Conservation (phyloP, 768 basidiomycete species). For the Xerocomellus chrysenteron region DNA sequence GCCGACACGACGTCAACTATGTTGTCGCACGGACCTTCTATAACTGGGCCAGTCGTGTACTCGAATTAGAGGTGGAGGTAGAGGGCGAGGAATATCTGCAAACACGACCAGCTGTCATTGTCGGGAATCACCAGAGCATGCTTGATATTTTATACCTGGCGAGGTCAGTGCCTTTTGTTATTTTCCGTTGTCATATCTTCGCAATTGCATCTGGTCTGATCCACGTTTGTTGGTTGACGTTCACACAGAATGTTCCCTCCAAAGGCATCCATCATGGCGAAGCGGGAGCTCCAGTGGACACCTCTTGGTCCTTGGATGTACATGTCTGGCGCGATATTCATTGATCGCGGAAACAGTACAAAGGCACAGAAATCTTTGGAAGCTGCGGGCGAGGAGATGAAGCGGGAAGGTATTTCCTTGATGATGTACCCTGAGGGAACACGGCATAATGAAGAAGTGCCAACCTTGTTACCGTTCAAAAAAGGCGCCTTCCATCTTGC, state of each 20-base stretch:
- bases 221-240: constrained; percentile 2
- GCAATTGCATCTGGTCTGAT: constrained; percentile 5
- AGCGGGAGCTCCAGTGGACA: constrained; percentile 81
- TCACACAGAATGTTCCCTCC: constrained; percentile 74
- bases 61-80: constrained; percentile 71
- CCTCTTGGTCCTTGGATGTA: constrained; percentile 93
- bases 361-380: constrained; percentile 74
- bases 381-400: constrained; percentile 79
- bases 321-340: constrained; percentile 86
- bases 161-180: constrained; percentile 48
- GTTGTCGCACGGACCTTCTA: constrained; percentile 86
- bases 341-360: constrained; percentile 80
- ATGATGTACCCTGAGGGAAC: constrained; percentile 99
- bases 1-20: constrained; percentile 76
- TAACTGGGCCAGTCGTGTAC: constrained; percentile 52
- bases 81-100: constrained; percentile 84
- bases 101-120: constrained; percentile 68
- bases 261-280: constrained; percentile 86
- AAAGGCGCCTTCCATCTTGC: constrained; percentile 98
- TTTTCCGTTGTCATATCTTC: constrained; percentile 13
- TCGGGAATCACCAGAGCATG: constrained; percentile 94
- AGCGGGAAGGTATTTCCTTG: constrained; percentile 63
- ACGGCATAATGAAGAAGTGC: constrained; percentile 62
- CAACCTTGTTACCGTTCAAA: constrained; percentile 85
- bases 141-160: constrained; percentile 82